These are phyloP conservation scores for Vanrija humicola DNA, from an alignment of 1,284 basidiomycete genomes.

Conservation along the genomic window DNA sequence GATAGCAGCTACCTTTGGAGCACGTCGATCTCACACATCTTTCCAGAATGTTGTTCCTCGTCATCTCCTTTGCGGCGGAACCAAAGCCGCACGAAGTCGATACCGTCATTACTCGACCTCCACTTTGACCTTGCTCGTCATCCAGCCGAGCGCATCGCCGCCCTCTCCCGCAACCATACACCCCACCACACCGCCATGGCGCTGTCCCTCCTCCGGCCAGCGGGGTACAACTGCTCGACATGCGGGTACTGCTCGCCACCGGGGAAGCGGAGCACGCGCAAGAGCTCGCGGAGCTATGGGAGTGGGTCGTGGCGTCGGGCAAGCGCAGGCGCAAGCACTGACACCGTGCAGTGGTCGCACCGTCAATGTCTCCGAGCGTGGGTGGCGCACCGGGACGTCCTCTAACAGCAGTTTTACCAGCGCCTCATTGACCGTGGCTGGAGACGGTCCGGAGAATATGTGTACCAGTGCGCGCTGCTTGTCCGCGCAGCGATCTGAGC, in stretches of 20 bases:
- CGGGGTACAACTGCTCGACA: conserved; percentile 40
- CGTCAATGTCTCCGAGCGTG: conserved; percentile 36
- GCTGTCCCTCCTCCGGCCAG: conserved; percentile 32
- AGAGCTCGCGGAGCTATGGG: conserved; percentile 48
- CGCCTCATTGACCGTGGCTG: conserved; percentile 78
- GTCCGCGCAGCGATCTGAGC: background rate
- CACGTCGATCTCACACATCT: too few species aligned
- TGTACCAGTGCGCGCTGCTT: conserved; percentile 48
- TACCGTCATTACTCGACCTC: background rate
- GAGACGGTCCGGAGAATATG: conserved; percentile 76
- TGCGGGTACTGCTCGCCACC: conserved; percentile 53
- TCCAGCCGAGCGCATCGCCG: background rate
- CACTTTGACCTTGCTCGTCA: background rate
- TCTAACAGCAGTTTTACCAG: conserved; percentile 47
- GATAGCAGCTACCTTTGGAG: too few species aligned
- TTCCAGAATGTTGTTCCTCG: too few species aligned
- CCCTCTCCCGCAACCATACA: background rate
- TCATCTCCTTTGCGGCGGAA: too few species aligned
- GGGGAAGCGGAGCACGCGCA: conserved; percentile 31
- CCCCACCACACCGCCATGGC: conserved; percentile 9
- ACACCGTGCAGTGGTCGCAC: conserved; percentile 8
- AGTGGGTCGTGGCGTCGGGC: conserved; percentile 33
- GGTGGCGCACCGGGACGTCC: background rate
- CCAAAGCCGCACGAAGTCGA: too few species aligned
- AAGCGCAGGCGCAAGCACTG: conserved; percentile 2